phyloP scores from a whole-genome alignment of 768 basidiomycete species.

The Agrocybe chaxingu region DNA sequence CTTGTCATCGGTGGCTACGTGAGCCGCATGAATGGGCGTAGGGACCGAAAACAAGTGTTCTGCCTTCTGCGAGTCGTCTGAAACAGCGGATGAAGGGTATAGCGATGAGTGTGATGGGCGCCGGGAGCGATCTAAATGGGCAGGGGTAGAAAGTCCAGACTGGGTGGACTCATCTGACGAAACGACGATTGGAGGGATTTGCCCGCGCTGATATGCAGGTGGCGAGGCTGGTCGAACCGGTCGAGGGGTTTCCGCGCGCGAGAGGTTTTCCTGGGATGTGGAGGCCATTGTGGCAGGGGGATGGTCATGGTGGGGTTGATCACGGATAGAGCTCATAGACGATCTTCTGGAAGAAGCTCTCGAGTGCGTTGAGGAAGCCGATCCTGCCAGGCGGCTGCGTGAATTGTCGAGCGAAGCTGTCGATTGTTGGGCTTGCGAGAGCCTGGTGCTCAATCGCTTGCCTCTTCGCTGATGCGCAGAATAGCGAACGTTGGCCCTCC shows the following conservation, averaged over 20 bases:
- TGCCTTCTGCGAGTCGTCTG: constrained; percentile 5
- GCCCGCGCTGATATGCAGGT: constrained; percentile 17
- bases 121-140: constrained; percentile 14
- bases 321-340: constrained; percentile 21
- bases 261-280: constrained; percentile 11
- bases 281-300: constrained; percentile 3
- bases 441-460: constrained; percentile 27
- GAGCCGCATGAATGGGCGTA: constrained; percentile 37
- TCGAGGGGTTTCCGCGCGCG: too few relatives aligned
- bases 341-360: constrained; percentile 25
- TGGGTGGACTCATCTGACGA: constrained; percentile 13
- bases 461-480: constrained; percentile 59
- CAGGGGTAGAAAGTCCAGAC: constrained; percentile 8
- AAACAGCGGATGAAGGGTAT: constrained; percentile 9
- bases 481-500: constrained; percentile 62
- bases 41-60: constrained; percentile 12
- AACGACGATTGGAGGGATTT: constrained; percentile 12
- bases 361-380: constrained; percentile 16
- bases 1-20: constrained; percentile 69
- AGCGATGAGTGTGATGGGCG: constrained; percentile 21
- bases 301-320: constrained; percentile 8
- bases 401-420: constrained; percentile 18
- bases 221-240: too few relatives aligned
- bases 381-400: constrained; percentile 12
- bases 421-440: constrained; percentile 26